Percentiles rank a stretch among this genome's conserved stretches.
Evolutionary conservation across 1,139 yeast species (phyloP).

Genomic region (Geotrichum restrictum): DNA sequence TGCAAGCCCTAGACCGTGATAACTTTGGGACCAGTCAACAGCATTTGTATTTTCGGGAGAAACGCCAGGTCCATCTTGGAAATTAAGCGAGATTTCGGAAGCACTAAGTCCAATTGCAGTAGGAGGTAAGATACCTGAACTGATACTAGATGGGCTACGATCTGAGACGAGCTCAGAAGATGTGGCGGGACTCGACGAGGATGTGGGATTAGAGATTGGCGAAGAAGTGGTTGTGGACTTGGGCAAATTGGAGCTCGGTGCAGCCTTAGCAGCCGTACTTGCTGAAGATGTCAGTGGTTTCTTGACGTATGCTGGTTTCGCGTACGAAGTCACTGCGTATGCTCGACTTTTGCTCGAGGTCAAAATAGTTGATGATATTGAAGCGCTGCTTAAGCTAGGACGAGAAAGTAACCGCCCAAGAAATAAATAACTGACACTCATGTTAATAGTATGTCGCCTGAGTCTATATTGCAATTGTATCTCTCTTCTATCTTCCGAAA

Average conservation of each 20-base stretch:
- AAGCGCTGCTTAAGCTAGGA: neutral
- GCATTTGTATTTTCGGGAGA: neutral
- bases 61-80: neutral
- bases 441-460: too few species aligned
- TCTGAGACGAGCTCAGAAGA: neutral
- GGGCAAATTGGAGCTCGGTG: neutral
- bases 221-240: neutral
- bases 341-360: neutral
- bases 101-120: slow-evolving; percentile 6
- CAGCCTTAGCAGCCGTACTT: slow-evolving; percentile 1
- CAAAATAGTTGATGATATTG: neutral
- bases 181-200: neutral
- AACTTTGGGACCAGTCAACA: slow-evolving; percentile 33
- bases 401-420: neutral
- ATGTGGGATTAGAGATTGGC: neutral
- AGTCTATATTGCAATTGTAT: too few species aligned
- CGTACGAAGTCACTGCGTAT: slow-evolving; percentile 6
- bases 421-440: neutral
- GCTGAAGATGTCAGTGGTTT: slow-evolving; percentile 5
- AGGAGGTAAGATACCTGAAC: neutral
- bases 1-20: slow-evolving; percentile 65
- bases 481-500: too few species aligned
- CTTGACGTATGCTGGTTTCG: slow-evolving; percentile 1
- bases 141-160: neutral
- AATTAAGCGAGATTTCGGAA: neutral